Percentiles rank a stretch among this genome's conserved stretches.
phyloP scores from a whole-genome alignment of 176 grass and related monocot genomes.

The Oryza meridionalis region DNA sequence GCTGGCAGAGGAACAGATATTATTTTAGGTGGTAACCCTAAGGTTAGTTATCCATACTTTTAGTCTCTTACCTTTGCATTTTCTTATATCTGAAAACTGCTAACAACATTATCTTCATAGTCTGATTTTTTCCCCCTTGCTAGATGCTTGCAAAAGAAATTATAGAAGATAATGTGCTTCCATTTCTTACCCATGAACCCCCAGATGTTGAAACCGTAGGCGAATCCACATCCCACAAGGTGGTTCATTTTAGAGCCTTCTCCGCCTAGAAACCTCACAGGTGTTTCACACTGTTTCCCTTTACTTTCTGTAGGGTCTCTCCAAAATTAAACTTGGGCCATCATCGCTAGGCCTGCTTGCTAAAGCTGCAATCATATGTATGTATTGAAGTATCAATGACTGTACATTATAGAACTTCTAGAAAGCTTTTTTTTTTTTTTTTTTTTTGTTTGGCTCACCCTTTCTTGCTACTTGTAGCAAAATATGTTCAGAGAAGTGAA shows the following conservation, averaged over 20 bases:
- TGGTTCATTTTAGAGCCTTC: conserved; percentile 37
- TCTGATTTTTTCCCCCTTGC: conserved; percentile 29
- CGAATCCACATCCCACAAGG: conserved; percentile 65
- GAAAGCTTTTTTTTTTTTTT: neutral
- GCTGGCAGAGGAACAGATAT: conserved; percentile 98
- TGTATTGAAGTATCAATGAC: conserved; percentile 20
- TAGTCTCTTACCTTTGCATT: neutral
- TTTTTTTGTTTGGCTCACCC: conserved; percentile 40
- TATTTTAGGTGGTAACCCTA: conserved; percentile 96
- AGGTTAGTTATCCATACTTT: conserved; percentile 58
- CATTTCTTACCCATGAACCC: conserved; percentile 69
- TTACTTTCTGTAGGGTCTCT: conserved; percentile 59
- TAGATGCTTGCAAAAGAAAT: conserved; percentile 99
- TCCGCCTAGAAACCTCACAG: conserved; percentile 12
- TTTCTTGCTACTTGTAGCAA: conserved; percentile 65
- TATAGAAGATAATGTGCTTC: conserved; percentile 85
- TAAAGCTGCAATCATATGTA: conserved; percentile 82
- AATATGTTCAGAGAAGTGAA: conserved; percentile 77
- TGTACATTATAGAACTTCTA: conserved; percentile 23
- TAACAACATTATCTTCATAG: conserved; percentile 3
- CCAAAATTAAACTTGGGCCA: conserved; percentile 76
- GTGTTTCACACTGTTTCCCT: conserved; percentile 32
- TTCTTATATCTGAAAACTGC: conserved; percentile 19
- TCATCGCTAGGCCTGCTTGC: conserved; percentile 79
- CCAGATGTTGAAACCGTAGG: conserved; percentile 64